phyloP scores from a whole-genome alignment of 768 basidiomycete species.

The Gloeopeniophorella convolvens region DNA sequence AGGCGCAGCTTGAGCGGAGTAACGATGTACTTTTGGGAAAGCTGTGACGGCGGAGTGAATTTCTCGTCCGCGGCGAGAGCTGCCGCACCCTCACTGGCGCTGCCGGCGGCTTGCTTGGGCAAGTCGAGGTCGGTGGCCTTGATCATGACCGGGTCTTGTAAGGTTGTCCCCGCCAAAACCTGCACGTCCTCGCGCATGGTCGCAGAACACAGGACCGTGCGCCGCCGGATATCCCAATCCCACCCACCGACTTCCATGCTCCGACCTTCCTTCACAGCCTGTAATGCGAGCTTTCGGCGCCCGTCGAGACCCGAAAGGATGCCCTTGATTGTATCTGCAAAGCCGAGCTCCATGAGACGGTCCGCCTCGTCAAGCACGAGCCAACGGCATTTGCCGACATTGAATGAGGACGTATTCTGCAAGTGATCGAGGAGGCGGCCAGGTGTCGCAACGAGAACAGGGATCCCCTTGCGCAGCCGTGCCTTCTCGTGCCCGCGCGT shows the following conservation, averaged over 20 bases:
- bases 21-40: conserved; percentile 84
- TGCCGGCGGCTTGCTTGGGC: conserved; percentile 24
- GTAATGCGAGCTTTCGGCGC: conserved; percentile 60
- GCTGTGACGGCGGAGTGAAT: conserved; percentile 91
- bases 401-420: conserved; percentile 90
- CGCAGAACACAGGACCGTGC: conserved; percentile 93
- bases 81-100: conserved; percentile 18
- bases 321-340: conserved; percentile 90
- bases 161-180: conserved; percentile 77
- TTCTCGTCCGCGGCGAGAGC: conserved; percentile 36
- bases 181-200: conserved; percentile 95
- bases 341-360: conserved; percentile 95
- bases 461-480: conserved; percentile 86
- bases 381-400: conserved; percentile 92
- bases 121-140: conserved; percentile 56
- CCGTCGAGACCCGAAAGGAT: conserved; percentile 87
- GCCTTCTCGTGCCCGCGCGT: conserved; percentile 95
- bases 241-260: conserved; percentile 74
- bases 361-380: conserved; percentile 97
- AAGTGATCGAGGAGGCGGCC: conserved; percentile 94
- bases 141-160: conserved; percentile 76
- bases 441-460: conserved; percentile 93
- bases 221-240: conserved; percentile 72
- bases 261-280: conserved; percentile 60
- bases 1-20: conserved; percentile 92